A percentile compares a stretch with the other conserved stretches of the same genome.
phyloP scores from a whole-genome alignment of 78 protist genomes.

The Dictyostelium purpureum region DNA sequence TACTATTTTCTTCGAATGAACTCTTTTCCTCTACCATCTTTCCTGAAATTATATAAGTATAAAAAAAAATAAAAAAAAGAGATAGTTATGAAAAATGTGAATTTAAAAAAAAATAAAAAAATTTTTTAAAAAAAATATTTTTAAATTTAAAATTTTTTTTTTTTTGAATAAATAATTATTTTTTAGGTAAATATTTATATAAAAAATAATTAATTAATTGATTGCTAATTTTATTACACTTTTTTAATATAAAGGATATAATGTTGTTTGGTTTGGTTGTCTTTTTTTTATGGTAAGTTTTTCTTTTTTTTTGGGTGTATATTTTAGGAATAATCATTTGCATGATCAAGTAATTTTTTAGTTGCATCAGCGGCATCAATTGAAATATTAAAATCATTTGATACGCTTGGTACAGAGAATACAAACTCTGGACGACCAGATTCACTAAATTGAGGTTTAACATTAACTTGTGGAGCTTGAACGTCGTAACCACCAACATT shows the following conservation, averaged over 20 bases:
- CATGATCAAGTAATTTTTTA: background rate
- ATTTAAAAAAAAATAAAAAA: background rate
- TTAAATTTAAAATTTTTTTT: background rate
- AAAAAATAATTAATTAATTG: too few relatives aligned
- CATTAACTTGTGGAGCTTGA: background rate
- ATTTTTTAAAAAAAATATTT: background rate
- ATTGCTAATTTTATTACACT: too few relatives aligned
- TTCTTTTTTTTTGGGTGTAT: too few relatives aligned
- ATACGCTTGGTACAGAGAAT: background rate
- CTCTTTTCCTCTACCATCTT: slow-evolving; percentile 34
- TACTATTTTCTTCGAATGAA: slow-evolving; percentile 24
- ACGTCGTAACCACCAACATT: background rate
- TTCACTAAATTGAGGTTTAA: background rate
- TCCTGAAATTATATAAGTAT: too few relatives aligned
- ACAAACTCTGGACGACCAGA: background rate
- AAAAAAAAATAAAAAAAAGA: background rate
- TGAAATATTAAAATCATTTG: background rate
- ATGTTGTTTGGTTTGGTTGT: too few relatives aligned
- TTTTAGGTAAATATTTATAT: too few relatives aligned
- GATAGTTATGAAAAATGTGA: background rate
- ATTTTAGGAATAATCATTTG: too few relatives aligned
- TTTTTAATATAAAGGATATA: too few relatives aligned
- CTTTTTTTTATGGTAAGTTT: too few relatives aligned
- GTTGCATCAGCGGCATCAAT: background rate
- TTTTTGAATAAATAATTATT: background rate